A percentile compares a stretch with the other conserved stretches of the same genome.
Conservation (phyloP, 2,329 filamentous ascomycete species). For the Aspergillus hortae region DNA sequence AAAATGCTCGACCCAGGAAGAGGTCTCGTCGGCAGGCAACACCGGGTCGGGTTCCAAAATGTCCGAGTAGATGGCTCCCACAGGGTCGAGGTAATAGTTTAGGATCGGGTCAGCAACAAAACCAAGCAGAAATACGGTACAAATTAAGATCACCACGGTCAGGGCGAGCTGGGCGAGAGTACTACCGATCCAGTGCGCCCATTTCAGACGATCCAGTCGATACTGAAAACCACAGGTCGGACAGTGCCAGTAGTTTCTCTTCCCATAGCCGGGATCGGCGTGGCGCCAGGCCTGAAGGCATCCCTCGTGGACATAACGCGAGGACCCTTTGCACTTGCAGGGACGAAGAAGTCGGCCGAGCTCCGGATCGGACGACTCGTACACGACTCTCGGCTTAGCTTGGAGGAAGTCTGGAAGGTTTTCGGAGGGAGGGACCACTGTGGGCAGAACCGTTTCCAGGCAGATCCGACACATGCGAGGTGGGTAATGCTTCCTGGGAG, state of each 20-base stretch:
- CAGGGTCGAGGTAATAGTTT: constrained; percentile 78
- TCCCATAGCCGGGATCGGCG: constrained; percentile 61
- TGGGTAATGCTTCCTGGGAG: constrained; percentile 54
- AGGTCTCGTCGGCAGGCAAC: constrained; percentile 44
- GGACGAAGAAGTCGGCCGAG: constrained; percentile 79
- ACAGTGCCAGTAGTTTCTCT: constrained; percentile 78
- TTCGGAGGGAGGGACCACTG: constrained; percentile 54
- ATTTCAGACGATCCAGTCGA: constrained; percentile 70
- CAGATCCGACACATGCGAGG: constrained; percentile 85
- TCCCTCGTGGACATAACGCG: constrained; percentile 89
- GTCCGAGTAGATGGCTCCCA: constrained; percentile 56
- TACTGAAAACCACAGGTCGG: constrained; percentile 85
- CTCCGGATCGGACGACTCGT: constrained; percentile 69
- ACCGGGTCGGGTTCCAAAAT: constrained; percentile 39
- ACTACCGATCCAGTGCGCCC: constrained; percentile 67
- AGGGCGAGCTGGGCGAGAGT: constrained; percentile 64
- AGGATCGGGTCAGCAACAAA: constrained; percentile 93
- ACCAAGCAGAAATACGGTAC: constrained; percentile 75
- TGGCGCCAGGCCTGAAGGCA: constrained; percentile 82
- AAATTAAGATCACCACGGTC: constrained; percentile 67
- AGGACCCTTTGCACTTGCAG: constrained; percentile 89
- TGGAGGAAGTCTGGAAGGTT: constrained; percentile 56
- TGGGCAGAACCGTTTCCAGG: constrained; percentile 66
- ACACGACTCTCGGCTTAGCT: constrained; percentile 57
- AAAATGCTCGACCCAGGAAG: constrained; percentile 78